A percentile compares a stretch with the other conserved stretches of the same genome.
Evolutionary conservation across 345 rosid species (phyloP).

Genomic region (Kandelia obovata): DNA sequence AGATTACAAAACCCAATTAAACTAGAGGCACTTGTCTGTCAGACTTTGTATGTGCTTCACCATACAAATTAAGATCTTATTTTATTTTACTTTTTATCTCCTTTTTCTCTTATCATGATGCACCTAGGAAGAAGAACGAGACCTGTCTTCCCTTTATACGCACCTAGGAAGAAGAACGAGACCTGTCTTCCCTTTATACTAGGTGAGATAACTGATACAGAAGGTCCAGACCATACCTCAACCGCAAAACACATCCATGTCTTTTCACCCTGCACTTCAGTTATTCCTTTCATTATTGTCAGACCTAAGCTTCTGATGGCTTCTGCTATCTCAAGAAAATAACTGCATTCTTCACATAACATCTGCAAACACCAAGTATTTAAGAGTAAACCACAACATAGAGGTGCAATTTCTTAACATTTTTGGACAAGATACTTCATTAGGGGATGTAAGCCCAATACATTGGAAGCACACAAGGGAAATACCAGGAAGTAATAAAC

Average conservation of each 20-base stretch:
- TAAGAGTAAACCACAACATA: neutral
- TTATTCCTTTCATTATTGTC: conserved; percentile 77
- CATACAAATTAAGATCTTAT: neutral
- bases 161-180: conserved; percentile 1
- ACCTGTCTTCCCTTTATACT: neutral
- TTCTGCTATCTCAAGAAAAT: conserved; percentile 93
- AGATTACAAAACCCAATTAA: no score
- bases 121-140: neutral
- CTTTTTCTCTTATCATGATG: no score
- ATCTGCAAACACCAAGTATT: conserved; percentile 51
- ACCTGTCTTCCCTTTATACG: neutral
- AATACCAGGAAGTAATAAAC: neutral
- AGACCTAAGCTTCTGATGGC: conserved; percentile 80
- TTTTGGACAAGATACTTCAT: no score
- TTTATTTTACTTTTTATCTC: no score
- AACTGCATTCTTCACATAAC: conserved; percentile 84
- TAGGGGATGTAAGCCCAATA: neutral
- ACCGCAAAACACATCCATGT: conserved; percentile 86
- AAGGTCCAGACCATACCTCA: conserved; percentile 53
- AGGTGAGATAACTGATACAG: conserved; percentile 18
- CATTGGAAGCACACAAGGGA: neutral
- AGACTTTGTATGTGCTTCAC: neutral
- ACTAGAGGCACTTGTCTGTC: no score
- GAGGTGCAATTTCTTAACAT: neutral
- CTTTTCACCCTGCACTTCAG: conserved; percentile 72